Conservation (phyloP, 805 yeast species). For the Cyberlindnera xylosilytica region DNA sequence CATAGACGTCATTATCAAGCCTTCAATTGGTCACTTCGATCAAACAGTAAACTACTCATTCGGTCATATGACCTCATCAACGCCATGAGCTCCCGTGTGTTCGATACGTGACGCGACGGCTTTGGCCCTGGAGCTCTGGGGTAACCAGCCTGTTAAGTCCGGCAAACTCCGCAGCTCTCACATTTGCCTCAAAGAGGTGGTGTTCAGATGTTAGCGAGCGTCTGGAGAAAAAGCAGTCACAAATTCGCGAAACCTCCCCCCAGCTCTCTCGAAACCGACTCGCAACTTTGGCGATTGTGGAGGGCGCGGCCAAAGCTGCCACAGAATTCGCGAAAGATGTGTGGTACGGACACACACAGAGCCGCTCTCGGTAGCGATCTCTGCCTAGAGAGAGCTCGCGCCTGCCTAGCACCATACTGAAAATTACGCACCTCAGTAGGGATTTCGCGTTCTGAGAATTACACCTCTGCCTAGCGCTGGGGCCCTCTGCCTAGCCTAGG, state of each 20-base stretch:
- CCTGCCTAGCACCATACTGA: conserved; percentile 3
- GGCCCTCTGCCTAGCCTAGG: neutral
- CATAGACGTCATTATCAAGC: too few relatives aligned
- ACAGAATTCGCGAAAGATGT: neutral
- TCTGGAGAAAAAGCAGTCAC: conserved; percentile 28
- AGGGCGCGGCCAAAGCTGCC: too few relatives aligned
- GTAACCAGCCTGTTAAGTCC: too few relatives aligned
- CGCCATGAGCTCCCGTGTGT: too few relatives aligned
- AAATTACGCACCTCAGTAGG: conserved; percentile 7
- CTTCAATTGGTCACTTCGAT: too few relatives aligned
- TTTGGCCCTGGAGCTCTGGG: too few relatives aligned
- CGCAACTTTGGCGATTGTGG: too few relatives aligned
- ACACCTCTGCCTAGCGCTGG: conserved; percentile 12
- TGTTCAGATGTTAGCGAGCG: conserved; percentile 24
- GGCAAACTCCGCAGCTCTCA: too few relatives aligned
- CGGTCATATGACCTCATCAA: too few relatives aligned
- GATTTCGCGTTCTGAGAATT: neutral
- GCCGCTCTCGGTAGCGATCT: neutral
- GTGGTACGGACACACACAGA: conserved; percentile 2
- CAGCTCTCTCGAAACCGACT: conserved; percentile 1
- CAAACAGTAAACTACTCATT: too few relatives aligned
- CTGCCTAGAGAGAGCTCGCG: conserved; percentile 2
- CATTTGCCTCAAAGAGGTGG: conserved; percentile 5
- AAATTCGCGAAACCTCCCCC: neutral
- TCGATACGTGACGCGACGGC: too few relatives aligned